Base-by-base conservation (phyloP, 345 rosid genomes). In the Physaria fendleri region DNA sequence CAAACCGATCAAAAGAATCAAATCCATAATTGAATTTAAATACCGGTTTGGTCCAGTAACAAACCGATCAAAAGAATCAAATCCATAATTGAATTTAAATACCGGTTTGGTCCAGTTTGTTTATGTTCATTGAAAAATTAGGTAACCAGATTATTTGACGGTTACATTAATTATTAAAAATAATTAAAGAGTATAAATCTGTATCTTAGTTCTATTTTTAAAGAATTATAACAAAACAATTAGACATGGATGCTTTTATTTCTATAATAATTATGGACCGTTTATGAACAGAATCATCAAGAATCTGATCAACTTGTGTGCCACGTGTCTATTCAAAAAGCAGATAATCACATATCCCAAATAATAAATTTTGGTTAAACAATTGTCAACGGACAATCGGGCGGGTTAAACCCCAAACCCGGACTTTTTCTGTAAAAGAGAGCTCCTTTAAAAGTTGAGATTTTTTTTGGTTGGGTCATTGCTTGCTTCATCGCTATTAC, bases 401-500 rank as follows among this genome's bases (percentile, higher is more conserved):
- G 34, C 17, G 56, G 61, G 72, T 59, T 12, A 52, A 35, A 34
- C 14, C 25, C 61, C 66, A 2, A 25, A 60, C 55, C 61, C 48
- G 61, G 39, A 33, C 1, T 59, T 24, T 37, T 16, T 14, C 54
- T 42, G 47, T 30, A 30, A 48, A 5, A 67, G 47, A 59, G 56
- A 52, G 66, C 56, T 68, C 13, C 22, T 57, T 41, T 15, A 34
- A 55, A 35, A 35, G 63, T 47, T 56, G 2, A 5, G 16, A 5
- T 18, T 13, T 7, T n/a, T 29, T 14, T 38, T 6, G 15, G 5
- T 13, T 14, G 4, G 27, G 53, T 32, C 47, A 25, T 50, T 52
- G 71, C 11, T 66, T 57, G 72, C 73, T 68, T 68, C 67, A 60
- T 44, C 67, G 55, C 20, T 44, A 10, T 43, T 51, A 59, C 60